Percentiles rank a stretch among this genome's conserved stretches.
Conservation (phyloP, 257 asterid species). For the Solanum clarkiae region DNA sequence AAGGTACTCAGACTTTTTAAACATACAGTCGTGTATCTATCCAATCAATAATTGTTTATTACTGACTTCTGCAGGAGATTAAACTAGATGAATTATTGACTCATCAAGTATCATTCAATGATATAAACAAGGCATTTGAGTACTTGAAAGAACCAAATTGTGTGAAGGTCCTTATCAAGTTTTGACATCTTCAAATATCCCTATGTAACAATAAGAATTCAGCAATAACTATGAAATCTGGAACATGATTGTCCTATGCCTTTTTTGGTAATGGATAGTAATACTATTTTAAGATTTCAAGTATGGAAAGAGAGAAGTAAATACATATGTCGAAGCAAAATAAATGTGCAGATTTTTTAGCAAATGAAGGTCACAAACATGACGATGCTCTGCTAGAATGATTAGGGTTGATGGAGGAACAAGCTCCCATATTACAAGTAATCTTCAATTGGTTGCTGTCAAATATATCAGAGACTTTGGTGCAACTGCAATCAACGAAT, state of each 20-base stretch:
- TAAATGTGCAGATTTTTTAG: neutral
- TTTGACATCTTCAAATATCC: neutral
- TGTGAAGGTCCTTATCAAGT: conserved; percentile 48
- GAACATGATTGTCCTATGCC: neutral
- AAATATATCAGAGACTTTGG: neutral
- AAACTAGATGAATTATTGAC: conserved; percentile 42
- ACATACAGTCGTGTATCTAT: neutral
- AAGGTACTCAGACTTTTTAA: conserved; percentile 14
- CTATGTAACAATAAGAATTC: neutral
- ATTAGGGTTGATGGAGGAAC: neutral
- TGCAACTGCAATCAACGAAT: neutral
- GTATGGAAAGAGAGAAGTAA: neutral
- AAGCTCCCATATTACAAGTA: no score
- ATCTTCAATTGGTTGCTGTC: neutral
- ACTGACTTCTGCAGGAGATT: conserved; percentile 32
- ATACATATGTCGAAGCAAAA: neutral
- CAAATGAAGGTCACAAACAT: neutral
- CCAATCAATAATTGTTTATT: neutral
- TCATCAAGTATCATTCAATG: conserved; percentile 47
- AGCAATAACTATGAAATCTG: neutral
- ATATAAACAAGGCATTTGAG: conserved; percentile 41
- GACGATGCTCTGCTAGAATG: neutral
- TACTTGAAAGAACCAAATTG: conserved; percentile 37
- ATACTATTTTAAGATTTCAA: neutral
- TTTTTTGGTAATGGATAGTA: neutral